Evolutionary conservation across 345 rosid species (phyloP), one percentile per base, ranked within the genome.

Genomic region (Aquilaria sinensis): DNA sequence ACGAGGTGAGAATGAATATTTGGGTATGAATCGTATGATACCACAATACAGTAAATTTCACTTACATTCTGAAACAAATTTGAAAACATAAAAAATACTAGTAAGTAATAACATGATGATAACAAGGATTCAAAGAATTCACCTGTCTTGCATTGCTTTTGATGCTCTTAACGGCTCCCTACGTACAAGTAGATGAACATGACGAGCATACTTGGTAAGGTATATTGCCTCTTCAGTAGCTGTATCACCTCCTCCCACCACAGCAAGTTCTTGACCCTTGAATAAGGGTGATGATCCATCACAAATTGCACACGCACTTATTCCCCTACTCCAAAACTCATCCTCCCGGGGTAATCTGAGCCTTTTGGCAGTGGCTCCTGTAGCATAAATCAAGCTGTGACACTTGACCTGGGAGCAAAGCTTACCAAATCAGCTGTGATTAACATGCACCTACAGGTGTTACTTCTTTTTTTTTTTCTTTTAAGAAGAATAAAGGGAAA

Each of bases 111-210:
- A 37, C 43, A 37, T 37, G 43, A 37, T 43, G 51, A 12, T 12
- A 53, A 14, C 5, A 65, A 56, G 32, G 60, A 29, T 67, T 37
- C 60, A 10, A 16, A 47, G 60, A 58, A 65, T 89, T 82, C 80
- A 90, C 98, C 97, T 86, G 82, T 93, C 98, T 79, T 93, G 98
- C 98, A 93, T 93, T 68, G 98, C 98, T 73, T 60, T 93, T 65
- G 98, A 93, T 48, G 97, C 98, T 76, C 96, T 84, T 63, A 93
- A 78, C 33, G 84, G 92, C 43, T 80, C 97, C 71, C 69, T 80
- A 23, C 98, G 97, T 58, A 93, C 96, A 47, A 93, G 97, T 65
- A 93, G 81, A 82, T 93, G 98, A 82, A 93, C 97, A 77, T 93
- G 98, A 48, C 92, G 86, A 34, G 97, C 98, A 71, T 86, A 93